Percentiles rank a stretch among this genome's conserved stretches.
These are phyloP conservation scores for Calonectria pauciramosa DNA, from an alignment of 2,329 filamentous ascomycete genomes.

Conservation along the genomic window DNA sequence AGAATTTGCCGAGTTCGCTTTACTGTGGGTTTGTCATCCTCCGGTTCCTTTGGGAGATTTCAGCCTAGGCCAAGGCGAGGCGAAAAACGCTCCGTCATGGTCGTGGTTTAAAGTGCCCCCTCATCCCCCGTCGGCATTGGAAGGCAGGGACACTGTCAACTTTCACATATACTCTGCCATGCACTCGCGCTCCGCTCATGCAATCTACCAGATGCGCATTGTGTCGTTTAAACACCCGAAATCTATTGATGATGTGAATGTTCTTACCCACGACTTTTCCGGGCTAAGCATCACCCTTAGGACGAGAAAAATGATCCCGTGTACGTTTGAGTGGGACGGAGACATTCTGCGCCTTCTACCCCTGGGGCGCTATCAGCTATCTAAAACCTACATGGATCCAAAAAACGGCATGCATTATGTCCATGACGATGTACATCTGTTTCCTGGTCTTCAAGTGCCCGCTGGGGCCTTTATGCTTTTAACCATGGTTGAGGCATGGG, in stretches of 20 bases:
- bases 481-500: conserved; percentile 1
- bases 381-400: background rate
- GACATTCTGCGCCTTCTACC: background rate
- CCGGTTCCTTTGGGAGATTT: background rate
- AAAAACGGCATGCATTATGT: conserved; percentile 1
- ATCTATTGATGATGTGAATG: background rate
- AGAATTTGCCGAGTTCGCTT: background rate
- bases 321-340: background rate
- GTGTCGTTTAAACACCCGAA: background rate
- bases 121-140: background rate
- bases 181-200: background rate
- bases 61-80: background rate
- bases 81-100: background rate
- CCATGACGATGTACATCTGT: background rate
- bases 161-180: background rate
- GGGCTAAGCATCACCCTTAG: background rate
- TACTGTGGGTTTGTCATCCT: background rate
- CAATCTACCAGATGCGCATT: background rate
- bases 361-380: background rate
- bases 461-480: background rate
- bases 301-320: background rate
- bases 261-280: background rate
- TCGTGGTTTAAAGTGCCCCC: background rate
- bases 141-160: background rate
- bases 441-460: background rate